These are phyloP conservation scores for Pythium angustatum DNA, from an alignment of 352 stramenopile genomes.

Conservation along the genomic window DNA sequence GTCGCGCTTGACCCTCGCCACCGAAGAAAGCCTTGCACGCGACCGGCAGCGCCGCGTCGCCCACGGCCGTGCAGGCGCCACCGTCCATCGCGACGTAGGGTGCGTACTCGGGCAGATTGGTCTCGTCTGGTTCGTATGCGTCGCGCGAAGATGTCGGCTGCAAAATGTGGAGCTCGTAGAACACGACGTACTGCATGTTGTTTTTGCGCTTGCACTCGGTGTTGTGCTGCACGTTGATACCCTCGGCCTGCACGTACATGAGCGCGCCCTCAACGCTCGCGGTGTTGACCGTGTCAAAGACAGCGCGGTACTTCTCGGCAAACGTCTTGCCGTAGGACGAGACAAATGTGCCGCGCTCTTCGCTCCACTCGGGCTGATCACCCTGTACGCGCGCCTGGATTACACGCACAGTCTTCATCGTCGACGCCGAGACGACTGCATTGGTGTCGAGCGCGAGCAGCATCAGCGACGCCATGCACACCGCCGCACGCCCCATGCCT, in stretches of 20 bases:
- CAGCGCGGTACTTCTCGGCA: slow-evolving; percentile 38
- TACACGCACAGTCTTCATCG: slow-evolving; percentile 45
- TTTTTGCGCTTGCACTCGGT: slow-evolving; percentile 61
- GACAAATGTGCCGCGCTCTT: slow-evolving; percentile 36
- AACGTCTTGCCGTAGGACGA: slow-evolving; percentile 49
- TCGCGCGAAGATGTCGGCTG: slow-evolving; percentile 47
- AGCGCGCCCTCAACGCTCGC: slow-evolving; percentile 74
- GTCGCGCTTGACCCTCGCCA: slow-evolving; percentile 12
- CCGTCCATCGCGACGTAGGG: slow-evolving; percentile 65
- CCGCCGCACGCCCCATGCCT: background rate
- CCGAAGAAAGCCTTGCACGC: slow-evolving; percentile 19
- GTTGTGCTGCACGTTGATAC: slow-evolving; percentile 54
- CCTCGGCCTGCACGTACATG: slow-evolving; percentile 81
- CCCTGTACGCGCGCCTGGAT: slow-evolving; percentile 60
- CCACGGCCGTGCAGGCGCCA: slow-evolving; percentile 41
- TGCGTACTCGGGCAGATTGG: slow-evolving; percentile 46
- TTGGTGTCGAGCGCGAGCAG: background rate
- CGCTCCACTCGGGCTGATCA: slow-evolving; percentile 51
- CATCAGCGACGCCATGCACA: background rate
- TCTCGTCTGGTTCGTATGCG: slow-evolving; percentile 32
- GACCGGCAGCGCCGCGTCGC: slow-evolving; percentile 21
- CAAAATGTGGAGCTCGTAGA: slow-evolving; percentile 61
- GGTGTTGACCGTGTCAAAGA: slow-evolving; percentile 75
- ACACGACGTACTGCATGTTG: slow-evolving; percentile 68
- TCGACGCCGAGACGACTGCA: too few relatives aligned